Evolutionary conservation across 208 protist species (phyloP), one percentile per base, ranked within the genome.

Genomic region (Crithidia sp.): DNA sequence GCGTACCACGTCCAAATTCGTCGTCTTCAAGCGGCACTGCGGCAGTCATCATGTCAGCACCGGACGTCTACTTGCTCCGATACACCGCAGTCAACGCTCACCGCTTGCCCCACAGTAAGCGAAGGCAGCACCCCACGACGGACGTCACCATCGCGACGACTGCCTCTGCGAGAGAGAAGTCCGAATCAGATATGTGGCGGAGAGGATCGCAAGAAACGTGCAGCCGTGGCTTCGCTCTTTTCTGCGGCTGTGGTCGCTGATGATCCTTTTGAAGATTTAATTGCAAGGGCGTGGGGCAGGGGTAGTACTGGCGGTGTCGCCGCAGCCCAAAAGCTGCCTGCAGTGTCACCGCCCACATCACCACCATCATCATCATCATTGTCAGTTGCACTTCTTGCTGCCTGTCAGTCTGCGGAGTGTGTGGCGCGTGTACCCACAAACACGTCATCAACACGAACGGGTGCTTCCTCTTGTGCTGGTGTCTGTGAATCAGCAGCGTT

Each of bases 11-110:
- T 45, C 5, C 71, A 70, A 10, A 52, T 77, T 39, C 64, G 65
- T 9, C 64, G 72, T 50, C 68, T 77, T 41, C 72, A 77, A 36
- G 58, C 65, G 12, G 55, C 63, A 7, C 39, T 77, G 45, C 63
- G 12, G 40, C 7, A 8, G n/a, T 5, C 59, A n/a, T 58, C 55
- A 10, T 57, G 41, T 13, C 13, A 57, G 7, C 44, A 45, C 5
- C 37, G 3, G 49, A 12, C 5, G 1, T 37, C 49, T 54, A 4
- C 60, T 62, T 7, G 28, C 28, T 28, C 28, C 28, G 28, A 28
- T 28, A 28, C 28, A 28, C 28, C 28, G 28, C 28, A 28, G 28
- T 28, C 28, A 28, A 28, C 28, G 28, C 28, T 28, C 28, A 28
- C 28, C 28, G 28, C 28, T 28, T 28, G 28, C 28, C 28, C 28